Evolutionary conservation across 2,329 filamentous ascomycete genomes (phyloP), one percentile per base, ranked within the genome.

Genomic region (Cadophora luteo-olivacea): DNA sequence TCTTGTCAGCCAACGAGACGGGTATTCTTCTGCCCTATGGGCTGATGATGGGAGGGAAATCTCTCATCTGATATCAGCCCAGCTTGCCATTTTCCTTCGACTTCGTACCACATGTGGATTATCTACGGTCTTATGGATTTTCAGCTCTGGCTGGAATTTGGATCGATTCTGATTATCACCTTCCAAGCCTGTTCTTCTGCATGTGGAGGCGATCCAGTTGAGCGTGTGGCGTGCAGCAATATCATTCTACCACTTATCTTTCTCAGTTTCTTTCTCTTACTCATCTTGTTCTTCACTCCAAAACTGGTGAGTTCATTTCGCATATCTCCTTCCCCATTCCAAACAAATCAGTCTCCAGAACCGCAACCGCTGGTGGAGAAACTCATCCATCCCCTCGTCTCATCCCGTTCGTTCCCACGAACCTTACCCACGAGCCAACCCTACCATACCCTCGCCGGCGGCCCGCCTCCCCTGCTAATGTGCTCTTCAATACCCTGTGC

Each of bases 341-440:
- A 32, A 54, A 52, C 12, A 52, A 4, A 32, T 24, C 55, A 33
- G 41, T n/a, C 32, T 41, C 33, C 33, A 24, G n/a, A 41, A 60
- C 33, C 32, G 55, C 33, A 60, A 60, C 33, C 32, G 55, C 33
- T 60, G 55, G 33, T 60, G 55, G 55, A 60, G 55, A 60, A 41
- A 60, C 33, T 3, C 22, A 51, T 11, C 51, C 51, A 38, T 4
- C 36, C 8, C 36, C 4, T 38, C 45, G 12, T 22, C 45, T 1
- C 51, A 32, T 54, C 51, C 24, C 51, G 51, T 29, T 54, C 41
- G 41, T 45, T 45, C 41, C 14, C 12, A 45, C 41, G 16, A 45
- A 14, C 12, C 41, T 12, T 16, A 45, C 25, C 24, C 24, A 9
- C 11, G 4, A 5, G 25, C 24, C 6, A 7, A 7, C 51, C 51